Conservation (phyloP, 2,329 filamentous ascomycete species). For the Orbilia blumenaviensis region DNA sequence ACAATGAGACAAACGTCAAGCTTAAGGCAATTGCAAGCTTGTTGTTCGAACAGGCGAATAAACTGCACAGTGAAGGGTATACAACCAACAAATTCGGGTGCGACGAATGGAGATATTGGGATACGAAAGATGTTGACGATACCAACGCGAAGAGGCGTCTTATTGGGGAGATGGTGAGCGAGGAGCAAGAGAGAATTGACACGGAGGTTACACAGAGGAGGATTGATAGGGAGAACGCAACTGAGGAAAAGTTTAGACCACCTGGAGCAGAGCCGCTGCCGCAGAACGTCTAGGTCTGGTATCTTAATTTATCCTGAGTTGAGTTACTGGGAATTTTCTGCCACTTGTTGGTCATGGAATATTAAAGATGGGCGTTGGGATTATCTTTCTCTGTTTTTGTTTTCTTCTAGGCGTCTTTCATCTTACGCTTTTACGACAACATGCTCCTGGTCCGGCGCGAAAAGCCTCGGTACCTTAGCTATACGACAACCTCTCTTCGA, state of each 20-base stretch:
- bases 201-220: neutral
- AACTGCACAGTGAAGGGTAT: neutral
- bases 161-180: neutral
- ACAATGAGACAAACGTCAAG: constrained; percentile 12
- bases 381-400: neutral
- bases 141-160: constrained; percentile 15
- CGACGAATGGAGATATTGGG: constrained; percentile 49
- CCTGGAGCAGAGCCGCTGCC: neutral
- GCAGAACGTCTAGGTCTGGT: neutral
- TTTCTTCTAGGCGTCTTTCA: too few species aligned
- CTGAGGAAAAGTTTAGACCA: constrained; percentile 16
- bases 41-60: neutral
- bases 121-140: constrained; percentile 22
- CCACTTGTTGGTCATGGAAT: neutral
- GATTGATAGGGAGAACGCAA: constrained; percentile 7
- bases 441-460: too few species aligned
- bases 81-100: constrained; percentile 24
- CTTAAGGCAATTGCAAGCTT: constrained; percentile 26
- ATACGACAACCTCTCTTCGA: neutral
- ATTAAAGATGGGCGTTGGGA: neutral
- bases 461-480: too few species aligned
- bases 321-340: too few species aligned
- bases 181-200: constrained; percentile 2
- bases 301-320: neutral
- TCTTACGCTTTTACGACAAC: neutral